A percentile compares a stretch with the other conserved stretches of the same genome.
Conservation (phyloP, 2,329 filamentous ascomycete species). For the Pseudogymnoascus sp. region DNA sequence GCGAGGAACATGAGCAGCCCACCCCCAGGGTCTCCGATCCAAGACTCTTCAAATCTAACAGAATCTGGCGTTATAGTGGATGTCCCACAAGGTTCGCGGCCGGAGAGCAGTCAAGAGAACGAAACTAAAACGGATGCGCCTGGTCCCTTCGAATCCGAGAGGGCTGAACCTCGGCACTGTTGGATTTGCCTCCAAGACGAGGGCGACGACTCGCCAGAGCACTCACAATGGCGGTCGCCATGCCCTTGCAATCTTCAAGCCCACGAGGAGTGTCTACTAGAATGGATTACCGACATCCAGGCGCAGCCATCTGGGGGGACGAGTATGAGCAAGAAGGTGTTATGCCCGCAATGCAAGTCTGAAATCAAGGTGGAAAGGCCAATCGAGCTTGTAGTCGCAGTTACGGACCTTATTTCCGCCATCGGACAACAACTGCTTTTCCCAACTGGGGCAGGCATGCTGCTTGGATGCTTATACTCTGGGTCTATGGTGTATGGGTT, state of each 20-base stretch:
- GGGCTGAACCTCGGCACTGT: conserved; percentile 39
- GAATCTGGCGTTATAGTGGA: neutral
- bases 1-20: neutral
- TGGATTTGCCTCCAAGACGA: conserved; percentile 59
- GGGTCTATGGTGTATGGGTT: conserved; percentile 52
- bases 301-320: conserved; percentile 42
- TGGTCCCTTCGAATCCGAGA: neutral
- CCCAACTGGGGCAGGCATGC: conserved; percentile 25
- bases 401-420: conserved; percentile 19
- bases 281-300: conserved; percentile 91
- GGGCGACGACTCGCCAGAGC: conserved; percentile 40
- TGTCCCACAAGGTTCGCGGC: neutral
- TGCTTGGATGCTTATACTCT: conserved; percentile 39
- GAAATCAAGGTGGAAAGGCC: conserved; percentile 71
- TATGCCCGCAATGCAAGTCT: conserved; percentile 85
- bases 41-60: neutral
- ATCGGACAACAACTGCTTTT: conserved; percentile 21
- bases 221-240: conserved; percentile 68
- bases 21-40: neutral
- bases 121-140: neutral
- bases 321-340: conserved; percentile 55
- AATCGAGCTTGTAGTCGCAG: conserved; percentile 58
- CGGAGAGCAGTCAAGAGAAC: neutral
- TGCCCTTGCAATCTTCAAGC: conserved; percentile 87
- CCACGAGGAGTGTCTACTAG: conserved; percentile 81